Conservation (phyloP, 805 yeast species). For the Allodekkera sacchari region DNA sequence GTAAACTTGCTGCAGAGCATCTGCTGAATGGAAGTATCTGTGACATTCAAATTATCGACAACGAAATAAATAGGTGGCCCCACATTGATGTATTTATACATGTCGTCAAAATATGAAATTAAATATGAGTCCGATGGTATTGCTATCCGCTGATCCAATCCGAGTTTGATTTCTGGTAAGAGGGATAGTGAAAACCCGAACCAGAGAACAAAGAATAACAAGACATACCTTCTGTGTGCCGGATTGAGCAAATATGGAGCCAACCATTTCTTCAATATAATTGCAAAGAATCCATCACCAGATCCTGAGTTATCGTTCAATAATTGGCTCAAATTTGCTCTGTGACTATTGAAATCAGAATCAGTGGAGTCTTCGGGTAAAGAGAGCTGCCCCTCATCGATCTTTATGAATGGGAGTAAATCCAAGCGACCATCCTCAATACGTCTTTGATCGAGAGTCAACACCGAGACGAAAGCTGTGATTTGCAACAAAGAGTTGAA, state of each 20-base stretch:
- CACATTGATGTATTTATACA: constrained; percentile 63
- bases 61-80: constrained; percentile 94
- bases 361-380: constrained; percentile 8
- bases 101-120: constrained; percentile 70
- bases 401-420: constrained; percentile 44
- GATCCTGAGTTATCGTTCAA: constrained; percentile 11
- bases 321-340: constrained; percentile 16
- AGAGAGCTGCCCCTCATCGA: constrained; percentile 5
- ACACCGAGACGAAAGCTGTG: constrained; percentile 69
- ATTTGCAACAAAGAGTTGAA: constrained; percentile 72
- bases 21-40: constrained; percentile 55
- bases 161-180: constrained; percentile 63
- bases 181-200: constrained; percentile 61
- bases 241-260: constrained; percentile 52
- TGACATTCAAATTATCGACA: constrained; percentile 58
- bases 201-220: constrained; percentile 51
- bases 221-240: constrained; percentile 36
- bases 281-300: constrained; percentile 26
- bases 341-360: constrained; percentile 6
- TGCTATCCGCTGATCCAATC: constrained; percentile 86
- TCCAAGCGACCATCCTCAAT: constrained; percentile 53
- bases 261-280: constrained; percentile 37
- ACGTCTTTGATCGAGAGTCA: constrained; percentile 59
- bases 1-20: constrained; percentile 82
- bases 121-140: constrained; percentile 78